Conservation (phyloP, 495 filamentous ascomycete species). For the Xylaria bambusicola region DNA sequence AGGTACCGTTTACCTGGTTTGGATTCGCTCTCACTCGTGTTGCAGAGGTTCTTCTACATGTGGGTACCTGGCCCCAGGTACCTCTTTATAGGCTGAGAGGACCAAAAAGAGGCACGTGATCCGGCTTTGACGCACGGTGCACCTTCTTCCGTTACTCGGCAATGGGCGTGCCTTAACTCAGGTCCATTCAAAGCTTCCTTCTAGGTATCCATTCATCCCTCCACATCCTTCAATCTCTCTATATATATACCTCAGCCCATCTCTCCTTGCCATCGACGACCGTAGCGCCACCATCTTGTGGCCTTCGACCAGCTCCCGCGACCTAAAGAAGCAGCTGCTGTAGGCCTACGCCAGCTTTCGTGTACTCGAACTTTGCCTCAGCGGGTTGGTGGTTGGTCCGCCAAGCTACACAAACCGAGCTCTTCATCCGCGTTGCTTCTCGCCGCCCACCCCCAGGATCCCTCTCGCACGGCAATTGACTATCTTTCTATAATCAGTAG, state of each 20-base stretch:
- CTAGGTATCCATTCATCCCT: slow-evolving; percentile 3
- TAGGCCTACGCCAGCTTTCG: background rate
- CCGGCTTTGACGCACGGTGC: slow-evolving; percentile 6
- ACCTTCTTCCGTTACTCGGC: slow-evolving; percentile 12
- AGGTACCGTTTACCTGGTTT: no score
- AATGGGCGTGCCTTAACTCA: slow-evolving; percentile 1
- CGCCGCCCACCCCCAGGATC: background rate
- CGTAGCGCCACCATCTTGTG: background rate
- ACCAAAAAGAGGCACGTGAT: background rate
- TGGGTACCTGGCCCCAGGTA: no score
- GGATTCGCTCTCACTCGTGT: no score
- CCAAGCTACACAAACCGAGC: slow-evolving; percentile 2
- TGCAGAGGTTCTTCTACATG: no score
- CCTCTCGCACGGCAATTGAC: slow-evolving; percentile 17
- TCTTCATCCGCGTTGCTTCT: background rate
- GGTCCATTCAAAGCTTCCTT: background rate
- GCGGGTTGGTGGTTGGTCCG: background rate
- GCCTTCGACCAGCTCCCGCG: background rate
- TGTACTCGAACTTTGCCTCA: background rate
- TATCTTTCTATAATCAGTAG: slow-evolving; percentile 19
- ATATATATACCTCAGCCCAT: background rate
- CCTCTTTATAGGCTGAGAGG: no score
- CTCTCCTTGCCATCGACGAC: slow-evolving; percentile 3
- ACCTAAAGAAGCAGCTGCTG: background rate
- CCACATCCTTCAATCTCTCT: background rate